Evolutionary conservation across 306 rosid species (phyloP), one percentile per base, ranked within the genome.

Genomic region (Astragalus membranaceus): DNA sequence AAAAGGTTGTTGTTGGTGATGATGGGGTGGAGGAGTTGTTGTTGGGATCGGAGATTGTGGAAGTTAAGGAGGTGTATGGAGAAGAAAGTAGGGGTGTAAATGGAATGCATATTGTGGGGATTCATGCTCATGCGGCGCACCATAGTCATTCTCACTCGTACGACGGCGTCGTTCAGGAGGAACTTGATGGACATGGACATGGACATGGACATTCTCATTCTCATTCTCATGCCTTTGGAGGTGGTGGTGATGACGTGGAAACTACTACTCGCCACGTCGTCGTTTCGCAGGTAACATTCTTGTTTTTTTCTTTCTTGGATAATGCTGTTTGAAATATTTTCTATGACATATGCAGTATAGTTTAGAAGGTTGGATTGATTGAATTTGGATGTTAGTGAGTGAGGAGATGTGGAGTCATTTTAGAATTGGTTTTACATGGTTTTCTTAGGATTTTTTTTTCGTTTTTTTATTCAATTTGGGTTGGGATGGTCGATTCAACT

Each of bases 41-140:
- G 56, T 30, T 51, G 5, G 94, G 81, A 0, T 12, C 81, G 15
- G 91, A 63, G 9, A 56, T 75, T 0, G 72, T 39, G 20, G 88
- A 70, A n/a, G 62, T 47, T 23, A 73, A 20, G 39, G 86, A 89
- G 75, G 85, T 86, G 64, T 86, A 83, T 70, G 89, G 92, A 13
- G 90, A 81, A 61, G 96, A 84, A 42, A 88, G 73, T 13, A 79
- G 87, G n/a, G 82, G 84, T 20, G 23, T 20, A 20, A 20, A 20
- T 29, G 97, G 95, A 10, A 86, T 88, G 88, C 92, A 87, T 75
- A 85, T 88, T 4, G 92, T 88, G 13, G 97, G 97, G 14, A 87
- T 91, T 85, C 93, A 80, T 65, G 97, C 89, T 5, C 96, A 91
- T 67, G 95, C 88, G 7, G 90, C 92, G 13, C 89, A 83, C 64